Evolutionary conservation across 192 early-diverging fungal species (phyloP).

Genomic region (Mortierella claussenii): DNA sequence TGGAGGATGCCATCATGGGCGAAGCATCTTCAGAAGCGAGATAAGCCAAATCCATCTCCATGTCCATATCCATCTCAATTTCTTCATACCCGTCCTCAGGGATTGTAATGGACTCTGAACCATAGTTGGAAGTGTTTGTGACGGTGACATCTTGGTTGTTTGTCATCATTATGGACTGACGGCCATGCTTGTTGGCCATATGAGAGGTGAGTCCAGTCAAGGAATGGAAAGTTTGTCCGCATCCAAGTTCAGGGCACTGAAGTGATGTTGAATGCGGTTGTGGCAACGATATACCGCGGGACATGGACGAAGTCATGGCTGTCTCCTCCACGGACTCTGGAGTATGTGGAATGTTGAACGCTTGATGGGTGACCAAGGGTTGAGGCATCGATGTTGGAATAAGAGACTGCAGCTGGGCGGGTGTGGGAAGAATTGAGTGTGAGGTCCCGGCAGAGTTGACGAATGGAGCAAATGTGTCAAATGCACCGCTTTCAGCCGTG

Average conservation of each 20-base stretch:
- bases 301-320: constrained; percentile 11
- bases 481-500: background rate
- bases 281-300: constrained; percentile 4
- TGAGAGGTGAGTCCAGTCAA: constrained; percentile 24
- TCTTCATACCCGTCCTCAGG: constrained; percentile 31
- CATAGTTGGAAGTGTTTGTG: background rate
- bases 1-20: constrained; percentile 9
- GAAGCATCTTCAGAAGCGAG: constrained; percentile 18
- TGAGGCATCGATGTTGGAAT: background rate
- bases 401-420: constrained; percentile 18
- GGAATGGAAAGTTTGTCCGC: constrained; percentile 30
- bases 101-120: constrained; percentile 27
- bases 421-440: constrained; percentile 12
- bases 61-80: constrained; percentile 21
- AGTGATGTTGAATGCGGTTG: constrained; percentile 20
- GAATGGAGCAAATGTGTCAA: background rate
- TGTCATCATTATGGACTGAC: constrained; percentile 38
- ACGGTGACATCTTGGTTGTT: background rate
- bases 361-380: constrained; percentile 24
- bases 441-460: constrained; percentile 3
- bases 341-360: constrained; percentile 45
- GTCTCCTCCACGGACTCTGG: constrained; percentile 24
- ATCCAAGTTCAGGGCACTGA: constrained; percentile 45
- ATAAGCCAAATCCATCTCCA: constrained; percentile 15
- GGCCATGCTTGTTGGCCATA: constrained; percentile 50